A percentile compares a stretch with the other conserved stretches of the same genome.
These are phyloP conservation scores for Syzygium grande DNA, from an alignment of 345 rosid genomes.

Conservation along the genomic window DNA sequence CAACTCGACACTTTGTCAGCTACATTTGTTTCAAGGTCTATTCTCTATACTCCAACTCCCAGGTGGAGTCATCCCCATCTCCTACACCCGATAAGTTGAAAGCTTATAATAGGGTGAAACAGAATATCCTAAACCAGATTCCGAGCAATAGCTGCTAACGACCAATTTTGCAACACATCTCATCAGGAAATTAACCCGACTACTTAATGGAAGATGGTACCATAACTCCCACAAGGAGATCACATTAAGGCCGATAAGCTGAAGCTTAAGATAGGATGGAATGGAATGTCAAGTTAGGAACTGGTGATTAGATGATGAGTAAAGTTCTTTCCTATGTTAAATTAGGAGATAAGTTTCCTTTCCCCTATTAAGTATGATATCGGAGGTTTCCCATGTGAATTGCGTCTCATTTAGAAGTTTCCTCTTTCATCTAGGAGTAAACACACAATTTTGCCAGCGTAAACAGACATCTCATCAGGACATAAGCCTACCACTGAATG, in stretches of 20 bases:
- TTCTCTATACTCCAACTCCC: background rate
- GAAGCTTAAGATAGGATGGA: background rate
- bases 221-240: background rate
- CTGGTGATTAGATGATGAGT: background rate
- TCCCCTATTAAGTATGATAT: background rate
- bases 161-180: background rate
- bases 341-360: background rate
- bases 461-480: background rate
- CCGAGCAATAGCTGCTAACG: background rate
- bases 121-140: background rate
- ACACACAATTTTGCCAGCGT: background rate
- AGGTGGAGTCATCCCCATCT: background rate
- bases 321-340: background rate
- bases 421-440: background rate
- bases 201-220: background rate
- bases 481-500: background rate
- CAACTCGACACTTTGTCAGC: background rate
- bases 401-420: background rate
- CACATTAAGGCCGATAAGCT: background rate
- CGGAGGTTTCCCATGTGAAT: background rate
- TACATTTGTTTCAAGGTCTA: background rate
- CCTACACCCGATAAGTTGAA: background rate
- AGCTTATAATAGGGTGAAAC: background rate
- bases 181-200: background rate
- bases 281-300: background rate